Evolutionary conservation across 805 yeast species (phyloP).

Genomic region (Ogataea ramenticola): DNA sequence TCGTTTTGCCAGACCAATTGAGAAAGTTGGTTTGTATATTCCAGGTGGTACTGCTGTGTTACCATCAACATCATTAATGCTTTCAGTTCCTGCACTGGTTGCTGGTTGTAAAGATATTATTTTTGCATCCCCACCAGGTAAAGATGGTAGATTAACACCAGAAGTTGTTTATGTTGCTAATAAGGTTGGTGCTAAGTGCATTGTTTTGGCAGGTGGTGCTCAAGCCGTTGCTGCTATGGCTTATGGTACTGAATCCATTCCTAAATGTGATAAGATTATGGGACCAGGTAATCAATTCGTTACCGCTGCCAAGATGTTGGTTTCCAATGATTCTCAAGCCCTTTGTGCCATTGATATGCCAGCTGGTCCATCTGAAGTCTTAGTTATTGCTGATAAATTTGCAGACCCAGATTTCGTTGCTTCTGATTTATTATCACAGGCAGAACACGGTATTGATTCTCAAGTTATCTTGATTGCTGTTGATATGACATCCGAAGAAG

Average conservation of each 20-base stretch:
- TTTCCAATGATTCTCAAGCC: slow-evolving; percentile 92
- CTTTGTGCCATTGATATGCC: slow-evolving; percentile 98
- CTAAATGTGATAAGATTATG: slow-evolving; percentile 92
- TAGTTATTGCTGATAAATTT: slow-evolving; percentile 83
- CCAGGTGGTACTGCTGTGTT: slow-evolving; percentile 99
- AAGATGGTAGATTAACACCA: slow-evolving; percentile 89
- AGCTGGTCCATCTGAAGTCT: slow-evolving; percentile 98
- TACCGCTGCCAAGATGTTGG: slow-evolving; percentile 97
- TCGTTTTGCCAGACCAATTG: slow-evolving; percentile 91
- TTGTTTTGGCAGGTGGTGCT: slow-evolving; percentile 97
- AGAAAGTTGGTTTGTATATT: slow-evolving; percentile 88
- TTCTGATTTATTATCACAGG: slow-evolving; percentile 92
- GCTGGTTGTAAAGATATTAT: slow-evolving; percentile 94
- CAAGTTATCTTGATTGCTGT: slow-evolving; percentile 92
- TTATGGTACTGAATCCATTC: slow-evolving; percentile 88
- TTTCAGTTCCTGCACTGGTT: slow-evolving; percentile 97
- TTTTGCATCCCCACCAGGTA: slow-evolving; percentile 92
- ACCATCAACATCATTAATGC: slow-evolving; percentile 96
- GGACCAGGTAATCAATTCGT: slow-evolving; percentile 99
- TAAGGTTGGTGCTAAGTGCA: slow-evolving; percentile 84
- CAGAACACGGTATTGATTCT: slow-evolving; percentile 98
- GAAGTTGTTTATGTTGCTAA: slow-evolving; percentile 97
- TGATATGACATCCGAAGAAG: slow-evolving; percentile 49
- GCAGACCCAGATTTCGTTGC: slow-evolving; percentile 97
- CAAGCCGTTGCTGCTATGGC: slow-evolving; percentile 99